Evolutionary conservation across 1,139 yeast species (phyloP).

Genomic region (Taphrina betulina): DNA sequence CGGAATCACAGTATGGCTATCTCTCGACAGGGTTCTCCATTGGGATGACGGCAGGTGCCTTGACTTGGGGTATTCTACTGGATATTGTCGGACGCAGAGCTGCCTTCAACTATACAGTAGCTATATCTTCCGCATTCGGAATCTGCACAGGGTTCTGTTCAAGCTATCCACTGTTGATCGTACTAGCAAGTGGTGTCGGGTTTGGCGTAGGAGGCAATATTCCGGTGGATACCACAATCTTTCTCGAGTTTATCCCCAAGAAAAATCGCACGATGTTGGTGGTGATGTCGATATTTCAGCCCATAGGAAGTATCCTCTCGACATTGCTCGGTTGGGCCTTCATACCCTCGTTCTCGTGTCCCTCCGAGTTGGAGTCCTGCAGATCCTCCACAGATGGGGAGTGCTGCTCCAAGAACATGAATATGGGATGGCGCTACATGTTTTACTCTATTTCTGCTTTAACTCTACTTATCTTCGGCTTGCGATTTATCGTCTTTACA

Average conservation of each 20-base stretch:
- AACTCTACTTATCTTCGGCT: constrained; percentile 11
- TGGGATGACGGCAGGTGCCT: constrained; percentile 59
- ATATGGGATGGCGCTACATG: constrained; percentile 19
- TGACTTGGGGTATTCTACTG: constrained; percentile 59
- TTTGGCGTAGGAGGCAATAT: constrained; percentile 57
- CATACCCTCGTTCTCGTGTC: constrained; percentile 6
- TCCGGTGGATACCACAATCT: constrained; percentile 60
- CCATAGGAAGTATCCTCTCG: constrained; percentile 60
- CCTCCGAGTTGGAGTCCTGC: not conserved
- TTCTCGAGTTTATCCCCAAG: constrained; percentile 58
- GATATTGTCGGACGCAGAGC: constrained; percentile 59
- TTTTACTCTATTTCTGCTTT: constrained; percentile 12
- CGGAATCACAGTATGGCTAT: constrained; percentile 28
- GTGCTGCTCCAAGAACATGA: constrained; percentile 2
- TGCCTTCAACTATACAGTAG: constrained; percentile 57
- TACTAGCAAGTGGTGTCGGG: constrained; percentile 48
- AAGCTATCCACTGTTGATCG: constrained; percentile 43
- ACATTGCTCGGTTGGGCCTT: constrained; percentile 56
- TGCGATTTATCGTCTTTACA: constrained; percentile 7
- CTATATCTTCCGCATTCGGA: constrained; percentile 54
- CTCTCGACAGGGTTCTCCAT: constrained; percentile 47
- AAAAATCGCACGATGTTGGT: constrained; percentile 57
- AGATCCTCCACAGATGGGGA: not conserved
- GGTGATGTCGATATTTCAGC: constrained; percentile 62
- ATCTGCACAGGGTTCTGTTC: constrained; percentile 57